Base-by-base conservation (phyloP, 805 yeast genomes). In the Starmera dryadoides region DNA sequence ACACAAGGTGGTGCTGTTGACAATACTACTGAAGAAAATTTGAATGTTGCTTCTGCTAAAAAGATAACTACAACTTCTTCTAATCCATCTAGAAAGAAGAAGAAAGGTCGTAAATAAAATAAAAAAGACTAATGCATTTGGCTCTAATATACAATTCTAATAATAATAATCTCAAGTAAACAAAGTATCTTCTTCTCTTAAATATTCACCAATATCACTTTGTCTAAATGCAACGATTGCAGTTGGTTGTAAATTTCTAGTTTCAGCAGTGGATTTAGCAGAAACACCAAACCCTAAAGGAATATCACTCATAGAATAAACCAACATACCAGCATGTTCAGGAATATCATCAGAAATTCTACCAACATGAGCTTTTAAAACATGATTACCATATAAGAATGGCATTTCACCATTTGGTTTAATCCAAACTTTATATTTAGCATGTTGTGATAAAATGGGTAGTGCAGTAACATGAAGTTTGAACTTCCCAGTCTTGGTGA, bases 391-490 rank as follows among this genome's bases (percentile, higher is more conserved):
- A 53, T 93, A 93, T 48, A 93, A 66, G 59, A 83, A 93, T 12
- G 98, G 98, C 98, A 93, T 93, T 64, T 93, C 98, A 53, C 98
- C 98, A 58, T 93, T 93, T 37, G 79, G 80, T 62, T 93, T 93
- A 63, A 93, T 86, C 98, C 98, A 93, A 31, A 93, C 71, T 65
- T 91, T 93, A 67, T 81, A 88, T 60, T 85, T 86, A 36, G 98
- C 97, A 58, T 82, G 81, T 52, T 86, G 82, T 2, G 95, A 82
- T 41, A 93, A 66, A 45, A 86, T 75, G 35, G 85, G 80, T 46
- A 93, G 71, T 4, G 96, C 73, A n/a, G 98, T 93, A 45, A 93
- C 81, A 60, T 93, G 98, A 49, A 93, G 69, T 64, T 96, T 77
- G 69, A 93, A 93, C 64, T 93, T 93, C 23, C 97, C 97, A 3